Conservation (phyloP, 192 early-diverging fungal genomes). For the Podila epigama region DNA sequence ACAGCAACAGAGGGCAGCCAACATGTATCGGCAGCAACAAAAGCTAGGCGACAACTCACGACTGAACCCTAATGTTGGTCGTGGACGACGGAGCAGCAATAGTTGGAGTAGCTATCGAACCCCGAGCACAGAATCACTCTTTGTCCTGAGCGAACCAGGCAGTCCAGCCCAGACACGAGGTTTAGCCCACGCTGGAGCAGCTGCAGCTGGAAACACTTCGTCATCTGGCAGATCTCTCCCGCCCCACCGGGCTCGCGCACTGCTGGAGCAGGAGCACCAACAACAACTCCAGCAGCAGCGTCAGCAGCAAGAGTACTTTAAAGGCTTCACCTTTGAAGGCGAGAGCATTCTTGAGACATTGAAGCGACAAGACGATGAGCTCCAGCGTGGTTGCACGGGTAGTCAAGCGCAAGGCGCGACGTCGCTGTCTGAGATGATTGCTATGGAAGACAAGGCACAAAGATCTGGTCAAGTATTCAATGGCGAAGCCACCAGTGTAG, state of each 20-base stretch:
- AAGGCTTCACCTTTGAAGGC: constrained; percentile 68
- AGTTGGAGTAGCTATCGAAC: constrained; percentile 47
- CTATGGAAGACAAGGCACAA: background rate
- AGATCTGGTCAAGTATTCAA: constrained; percentile 27
- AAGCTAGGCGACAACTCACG: constrained; percentile 35
- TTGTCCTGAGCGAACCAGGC: constrained; percentile 7
- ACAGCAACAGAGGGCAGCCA: constrained; percentile 41
- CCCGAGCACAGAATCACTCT: constrained; percentile 36
- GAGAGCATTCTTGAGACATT: constrained; percentile 37
- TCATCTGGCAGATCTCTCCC: background rate
- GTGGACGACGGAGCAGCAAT: constrained; percentile 25
- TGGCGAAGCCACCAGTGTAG: constrained; percentile 33
- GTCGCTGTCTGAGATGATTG: background rate
- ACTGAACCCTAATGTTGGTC: constrained; percentile 46
- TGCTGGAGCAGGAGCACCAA: constrained; percentile 21
- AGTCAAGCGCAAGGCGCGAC: background rate
- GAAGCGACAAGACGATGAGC: constrained; percentile 40
- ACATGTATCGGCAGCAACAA: constrained; percentile 39
- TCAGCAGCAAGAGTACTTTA: constrained; percentile 67
- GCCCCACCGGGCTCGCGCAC: background rate
- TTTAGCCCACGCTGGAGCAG: too few relatives aligned
- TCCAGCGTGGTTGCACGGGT: background rate
- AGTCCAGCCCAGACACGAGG: constrained; percentile 14
- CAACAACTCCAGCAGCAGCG: constrained; percentile 18
- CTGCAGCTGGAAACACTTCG: background rate